Conservation (phyloP, 371 early-diverging fungal species). For the Syncephalastrum sp. region DNA sequence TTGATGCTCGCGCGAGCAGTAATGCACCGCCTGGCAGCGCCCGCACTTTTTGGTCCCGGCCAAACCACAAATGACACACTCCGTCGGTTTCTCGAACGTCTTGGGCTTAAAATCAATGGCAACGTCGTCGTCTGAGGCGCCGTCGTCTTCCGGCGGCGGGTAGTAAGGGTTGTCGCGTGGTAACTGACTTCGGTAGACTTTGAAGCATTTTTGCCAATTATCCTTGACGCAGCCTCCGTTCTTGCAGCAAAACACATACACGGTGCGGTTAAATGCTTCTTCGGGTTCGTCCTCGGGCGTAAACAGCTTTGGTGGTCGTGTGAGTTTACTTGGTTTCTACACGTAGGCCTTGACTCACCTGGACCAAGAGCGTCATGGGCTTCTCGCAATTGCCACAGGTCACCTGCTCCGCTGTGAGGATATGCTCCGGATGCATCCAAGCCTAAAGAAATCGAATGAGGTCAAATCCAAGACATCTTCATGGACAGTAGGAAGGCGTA, state of each 20-base stretch:
- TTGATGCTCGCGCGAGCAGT: conserved; percentile 90
- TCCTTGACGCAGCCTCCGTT: conserved; percentile 77
- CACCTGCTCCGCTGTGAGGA: conserved; percentile 60
- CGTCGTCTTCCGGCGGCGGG: conserved; percentile 46
- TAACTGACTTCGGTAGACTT: conserved; percentile 82
- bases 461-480: neutral
- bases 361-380: conserved; percentile 81
- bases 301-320: conserved; percentile 63
- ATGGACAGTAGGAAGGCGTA: conserved; percentile 28
- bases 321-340: neutral
- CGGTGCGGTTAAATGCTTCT: conserved; percentile 86
- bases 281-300: conserved; percentile 89
- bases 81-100: conserved; percentile 31
- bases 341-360: conserved; percentile 53
- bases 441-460: conserved; percentile 39
- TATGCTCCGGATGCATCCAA: conserved; percentile 82
- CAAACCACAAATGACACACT: conserved; percentile 71
- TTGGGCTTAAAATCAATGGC: conserved; percentile 27
- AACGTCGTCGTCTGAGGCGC: conserved; percentile 19
- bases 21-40: conserved; percentile 66
- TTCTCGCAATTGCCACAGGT: conserved; percentile 79
- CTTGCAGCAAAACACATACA: conserved; percentile 91
- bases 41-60: conserved; percentile 79
- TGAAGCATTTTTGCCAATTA: conserved; percentile 69
- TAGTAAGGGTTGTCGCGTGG: conserved; percentile 80